These are phyloP conservation scores for Tuber melanosporum DNA, from an alignment of 495 filamentous ascomycete genomes.

Conservation along the genomic window DNA sequence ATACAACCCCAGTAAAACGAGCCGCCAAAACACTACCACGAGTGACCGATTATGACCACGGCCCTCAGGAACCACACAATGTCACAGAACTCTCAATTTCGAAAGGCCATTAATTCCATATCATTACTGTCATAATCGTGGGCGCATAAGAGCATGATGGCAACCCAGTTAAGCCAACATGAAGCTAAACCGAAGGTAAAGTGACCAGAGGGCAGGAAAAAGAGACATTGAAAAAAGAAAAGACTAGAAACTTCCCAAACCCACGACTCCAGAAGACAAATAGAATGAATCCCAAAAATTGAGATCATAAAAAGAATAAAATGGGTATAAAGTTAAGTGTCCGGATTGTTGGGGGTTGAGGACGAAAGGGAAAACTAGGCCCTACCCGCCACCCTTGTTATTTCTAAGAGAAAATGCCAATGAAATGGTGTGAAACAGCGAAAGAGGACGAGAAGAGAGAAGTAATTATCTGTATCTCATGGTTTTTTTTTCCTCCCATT, in stretches of 20 bases:
- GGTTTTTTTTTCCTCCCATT: slow-evolving; percentile 13
- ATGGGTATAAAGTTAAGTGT: not conserved
- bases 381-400: slow-evolving; percentile 33
- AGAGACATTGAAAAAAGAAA: slow-evolving; percentile 19
- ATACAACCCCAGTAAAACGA: not conserved
- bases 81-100: not conserved
- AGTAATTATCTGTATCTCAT: slow-evolving; percentile 28
- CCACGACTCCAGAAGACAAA: not conserved
- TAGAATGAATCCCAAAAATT: not conserved
- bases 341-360: slow-evolving; percentile 9
- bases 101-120: slow-evolving; percentile 4
- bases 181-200: not conserved
- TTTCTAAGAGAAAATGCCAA: slow-evolving; percentile 35
- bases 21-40: not conserved
- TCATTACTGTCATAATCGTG: slow-evolving; percentile 10
- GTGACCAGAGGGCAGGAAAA: not conserved
- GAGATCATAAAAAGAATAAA: not conserved
- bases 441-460: slow-evolving; percentile 17
- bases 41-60: not conserved
- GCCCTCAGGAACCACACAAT: not conserved
- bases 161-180: not conserved
- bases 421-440: slow-evolving; percentile 23
- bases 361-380: slow-evolving; percentile 20
- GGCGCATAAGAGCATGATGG: slow-evolving; percentile 1
- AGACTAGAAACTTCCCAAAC: slow-evolving; percentile 5